phyloP scores from a whole-genome alignment of 1,284 basidiomycete genomes.

The Flammula alnicola region DNA sequence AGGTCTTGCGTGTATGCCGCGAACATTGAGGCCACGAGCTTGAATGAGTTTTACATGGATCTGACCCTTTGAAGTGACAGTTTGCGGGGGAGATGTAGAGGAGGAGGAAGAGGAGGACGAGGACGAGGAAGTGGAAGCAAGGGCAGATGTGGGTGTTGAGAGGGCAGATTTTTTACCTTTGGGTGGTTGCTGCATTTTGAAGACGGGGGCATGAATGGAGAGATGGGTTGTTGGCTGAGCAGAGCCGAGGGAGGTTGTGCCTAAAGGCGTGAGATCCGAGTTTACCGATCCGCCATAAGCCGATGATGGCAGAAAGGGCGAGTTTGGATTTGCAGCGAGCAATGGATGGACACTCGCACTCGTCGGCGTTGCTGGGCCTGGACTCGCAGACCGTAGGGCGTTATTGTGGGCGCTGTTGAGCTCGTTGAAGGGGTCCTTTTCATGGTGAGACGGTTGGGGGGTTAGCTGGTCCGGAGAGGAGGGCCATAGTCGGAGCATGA shows the following conservation, averaged over 20 bases:
- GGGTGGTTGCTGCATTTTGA: constrained; percentile 70
- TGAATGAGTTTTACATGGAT: constrained; percentile 96
- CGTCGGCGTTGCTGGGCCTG: constrained; percentile 32
- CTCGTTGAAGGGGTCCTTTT: constrained; percentile 77
- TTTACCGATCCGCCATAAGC: constrained; percentile 33
- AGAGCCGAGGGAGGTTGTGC: constrained; percentile 40
- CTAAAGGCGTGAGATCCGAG: constrained; percentile 44
- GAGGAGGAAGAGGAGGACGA: constrained; percentile 20
- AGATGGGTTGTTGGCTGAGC: constrained; percentile 75
- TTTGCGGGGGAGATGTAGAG: constrained; percentile 34
- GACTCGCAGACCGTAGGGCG: constrained; percentile 9
- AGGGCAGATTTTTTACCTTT: constrained; percentile 50
- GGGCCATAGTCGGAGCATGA: constrained; percentile 74
- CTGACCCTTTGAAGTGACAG: constrained; percentile 70
- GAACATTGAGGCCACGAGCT: constrained; percentile 85
- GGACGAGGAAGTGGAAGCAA: constrained; percentile 38
- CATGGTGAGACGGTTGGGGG: constrained; percentile 60
- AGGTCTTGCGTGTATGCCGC: constrained; percentile 71
- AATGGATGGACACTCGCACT: constrained; percentile 35
- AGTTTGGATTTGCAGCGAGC: constrained; percentile 25
- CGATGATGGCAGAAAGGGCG: constrained; percentile 30
- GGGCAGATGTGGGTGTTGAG: constrained; percentile 40
- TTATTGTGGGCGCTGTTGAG: constrained; percentile 5
- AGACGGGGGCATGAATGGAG: constrained; percentile 79
- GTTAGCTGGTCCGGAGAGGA: constrained; percentile 68